Evolutionary conservation across 108 stramenopile species (phyloP).

Genomic region (Nannochloropsis salina): DNA sequence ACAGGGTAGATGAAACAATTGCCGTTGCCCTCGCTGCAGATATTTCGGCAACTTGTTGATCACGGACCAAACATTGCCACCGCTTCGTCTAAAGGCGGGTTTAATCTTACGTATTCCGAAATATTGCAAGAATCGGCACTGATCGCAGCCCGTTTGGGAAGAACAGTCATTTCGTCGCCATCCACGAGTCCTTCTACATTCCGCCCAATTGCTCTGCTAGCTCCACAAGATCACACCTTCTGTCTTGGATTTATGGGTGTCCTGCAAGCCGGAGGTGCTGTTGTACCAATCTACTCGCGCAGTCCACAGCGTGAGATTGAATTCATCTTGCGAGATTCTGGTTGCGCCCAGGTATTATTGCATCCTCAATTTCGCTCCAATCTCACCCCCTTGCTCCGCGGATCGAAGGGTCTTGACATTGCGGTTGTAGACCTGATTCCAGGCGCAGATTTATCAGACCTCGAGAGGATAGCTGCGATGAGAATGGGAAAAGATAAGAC

Average conservation of each 20-base stretch:
- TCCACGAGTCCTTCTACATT: not conserved
- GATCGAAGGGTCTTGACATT: not conserved
- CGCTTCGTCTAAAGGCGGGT: not conserved
- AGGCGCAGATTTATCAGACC: too few species aligned
- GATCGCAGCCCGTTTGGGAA: not conserved
- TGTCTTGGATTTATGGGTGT: not conserved
- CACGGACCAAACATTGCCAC: not conserved
- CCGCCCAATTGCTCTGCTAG: not conserved
- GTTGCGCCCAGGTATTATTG: not conserved
- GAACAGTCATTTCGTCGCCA: not conserved
- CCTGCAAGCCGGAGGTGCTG: not conserved
- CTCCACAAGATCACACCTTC: constrained; percentile 16
- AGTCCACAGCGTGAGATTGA: not conserved
- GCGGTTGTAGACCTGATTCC: not conserved
- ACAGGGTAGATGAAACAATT: constrained; percentile 7
- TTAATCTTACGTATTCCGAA: not conserved
- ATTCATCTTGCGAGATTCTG: not conserved
- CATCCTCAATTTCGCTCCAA: not conserved
- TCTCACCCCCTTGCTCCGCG: not conserved
- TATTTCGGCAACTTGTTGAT: not conserved
- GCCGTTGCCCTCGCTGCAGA: not conserved
- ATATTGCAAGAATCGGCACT: not conserved
- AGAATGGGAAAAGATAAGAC: too few species aligned
- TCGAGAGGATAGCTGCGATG: too few species aligned
- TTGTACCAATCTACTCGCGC: constrained; percentile 4